phyloP scores from a whole-genome alignment of 176 grass and related monocot genomes.

The Oryza glumipatula region DNA sequence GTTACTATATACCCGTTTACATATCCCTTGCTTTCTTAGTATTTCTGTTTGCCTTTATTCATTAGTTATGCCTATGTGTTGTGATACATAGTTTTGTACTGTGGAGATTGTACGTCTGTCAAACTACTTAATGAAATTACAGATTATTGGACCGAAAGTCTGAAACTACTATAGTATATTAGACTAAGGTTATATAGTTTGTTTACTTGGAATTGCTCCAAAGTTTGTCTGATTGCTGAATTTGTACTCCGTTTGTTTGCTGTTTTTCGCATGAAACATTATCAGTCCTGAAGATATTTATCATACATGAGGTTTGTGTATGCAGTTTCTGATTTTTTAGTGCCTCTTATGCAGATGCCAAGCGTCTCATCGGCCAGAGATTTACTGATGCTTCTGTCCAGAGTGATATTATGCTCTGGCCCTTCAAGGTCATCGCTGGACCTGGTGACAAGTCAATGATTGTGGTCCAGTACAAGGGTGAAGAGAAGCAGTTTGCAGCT shows the following conservation, averaged over 20 bases:
- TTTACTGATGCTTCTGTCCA: constrained; percentile 56
- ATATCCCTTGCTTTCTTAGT: background rate
- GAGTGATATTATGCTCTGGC: constrained; percentile 58
- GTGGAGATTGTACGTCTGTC: background rate
- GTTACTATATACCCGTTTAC: constrained; percentile 55
- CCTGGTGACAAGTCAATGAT: constrained; percentile 68
- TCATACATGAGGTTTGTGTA: background rate
- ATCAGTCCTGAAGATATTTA: background rate
- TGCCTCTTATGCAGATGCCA: constrained; percentile 47
- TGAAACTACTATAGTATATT: background rate
- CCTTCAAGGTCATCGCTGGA: constrained; percentile 65
- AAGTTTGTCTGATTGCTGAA: background rate
- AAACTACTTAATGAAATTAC: background rate
- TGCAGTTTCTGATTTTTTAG: constrained; percentile 11
- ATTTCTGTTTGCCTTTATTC: background rate
- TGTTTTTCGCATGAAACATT: background rate
- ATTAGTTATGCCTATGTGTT: too few relatives aligned
- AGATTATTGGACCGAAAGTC: background rate
- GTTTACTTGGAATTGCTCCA: background rate
- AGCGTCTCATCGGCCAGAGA: constrained; percentile 62
- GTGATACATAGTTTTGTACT: background rate
- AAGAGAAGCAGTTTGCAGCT: constrained; percentile 69
- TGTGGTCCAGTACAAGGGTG: constrained; percentile 67
- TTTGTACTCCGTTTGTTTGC: background rate
- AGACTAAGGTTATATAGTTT: background rate